phyloP scores from a whole-genome alignment of 352 stramenopile genomes.

The Phytopythium litorale region DNA sequence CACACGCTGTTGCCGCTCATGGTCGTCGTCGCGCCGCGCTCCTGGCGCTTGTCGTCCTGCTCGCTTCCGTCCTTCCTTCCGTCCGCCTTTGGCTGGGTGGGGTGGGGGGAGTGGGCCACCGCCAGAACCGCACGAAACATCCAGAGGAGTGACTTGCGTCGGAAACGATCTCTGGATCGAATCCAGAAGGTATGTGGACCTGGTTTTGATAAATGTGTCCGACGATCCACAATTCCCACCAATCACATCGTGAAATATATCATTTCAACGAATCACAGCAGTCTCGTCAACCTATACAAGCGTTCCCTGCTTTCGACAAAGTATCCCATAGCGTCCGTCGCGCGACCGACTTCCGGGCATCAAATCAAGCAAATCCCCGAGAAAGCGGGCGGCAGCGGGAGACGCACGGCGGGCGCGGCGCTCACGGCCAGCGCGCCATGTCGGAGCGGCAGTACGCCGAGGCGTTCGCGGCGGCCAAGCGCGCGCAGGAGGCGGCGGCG shows the following conservation, averaged over 20 bases:
- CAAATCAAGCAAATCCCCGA: neutral
- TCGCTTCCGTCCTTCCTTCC: slow-evolving; percentile 1
- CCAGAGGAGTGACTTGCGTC: no score
- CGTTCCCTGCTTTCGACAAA: no score
- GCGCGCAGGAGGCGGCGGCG: slow-evolving; percentile 23
- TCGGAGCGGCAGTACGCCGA: slow-evolving; percentile 65
- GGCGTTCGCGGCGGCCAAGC: slow-evolving; percentile 50
- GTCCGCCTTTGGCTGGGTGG: no score
- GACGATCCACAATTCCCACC: neutral
- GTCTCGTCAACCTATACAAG: no score
- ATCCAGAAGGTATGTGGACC: no score
- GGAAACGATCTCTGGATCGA: no score
- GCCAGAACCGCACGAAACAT: slow-evolving; percentile 10
- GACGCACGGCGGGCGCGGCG: neutral
- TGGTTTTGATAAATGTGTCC: no score
- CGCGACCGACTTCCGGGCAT: no score
- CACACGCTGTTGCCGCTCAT: slow-evolving; percentile 70
- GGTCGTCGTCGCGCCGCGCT: slow-evolving; percentile 9
- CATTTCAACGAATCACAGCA: neutral
- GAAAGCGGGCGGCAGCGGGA: neutral
- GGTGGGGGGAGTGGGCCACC: neutral
- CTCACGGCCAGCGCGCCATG: slow-evolving; percentile 12
- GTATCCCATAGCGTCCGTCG: no score
- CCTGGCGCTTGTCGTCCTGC: no score
- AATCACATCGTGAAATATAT: neutral